Percentiles rank a stretch among this genome's conserved stretches.
These are phyloP conservation scores for Epichloe glyceriae DNA, from an alignment of 2,329 filamentous ascomycete genomes.

Conservation along the genomic window DNA sequence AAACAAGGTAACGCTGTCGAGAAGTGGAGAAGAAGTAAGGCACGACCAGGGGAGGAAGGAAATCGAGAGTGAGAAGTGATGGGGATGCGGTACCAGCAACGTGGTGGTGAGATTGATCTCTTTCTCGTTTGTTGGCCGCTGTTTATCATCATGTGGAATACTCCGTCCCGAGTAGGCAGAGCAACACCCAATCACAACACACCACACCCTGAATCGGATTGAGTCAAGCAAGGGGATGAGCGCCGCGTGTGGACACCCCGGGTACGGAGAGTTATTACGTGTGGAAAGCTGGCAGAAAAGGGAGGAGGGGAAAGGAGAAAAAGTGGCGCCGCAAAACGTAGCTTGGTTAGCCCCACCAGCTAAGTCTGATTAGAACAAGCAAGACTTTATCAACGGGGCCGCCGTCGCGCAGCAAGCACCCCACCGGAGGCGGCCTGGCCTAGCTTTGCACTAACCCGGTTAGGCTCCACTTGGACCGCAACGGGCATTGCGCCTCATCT, in stretches of 20 bases:
- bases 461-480: constrained; percentile 1
- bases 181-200: too few relatives aligned
- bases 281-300: not conserved
- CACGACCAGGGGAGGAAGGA: not conserved
- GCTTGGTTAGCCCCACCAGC: not conserved
- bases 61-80: not conserved
- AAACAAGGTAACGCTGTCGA: not conserved
- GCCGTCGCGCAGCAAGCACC: not conserved
- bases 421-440: not conserved
- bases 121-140: not conserved
- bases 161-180: too few relatives aligned
- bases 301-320: not conserved
- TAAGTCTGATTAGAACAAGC: not conserved
- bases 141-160: too few relatives aligned
- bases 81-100: not conserved
- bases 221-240: not conserved
- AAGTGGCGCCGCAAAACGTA: not conserved
- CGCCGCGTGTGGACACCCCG: not conserved
- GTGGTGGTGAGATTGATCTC: not conserved
- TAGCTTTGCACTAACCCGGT: not conserved
- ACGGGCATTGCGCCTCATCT: not conserved
- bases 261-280: too few relatives aligned
- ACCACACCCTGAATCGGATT: too few relatives aligned
- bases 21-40: not conserved
- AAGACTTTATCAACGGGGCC: not conserved